Evolutionary conservation across 345 rosid species (phyloP).

Genomic region (Lagerstroemia speciosa): DNA sequence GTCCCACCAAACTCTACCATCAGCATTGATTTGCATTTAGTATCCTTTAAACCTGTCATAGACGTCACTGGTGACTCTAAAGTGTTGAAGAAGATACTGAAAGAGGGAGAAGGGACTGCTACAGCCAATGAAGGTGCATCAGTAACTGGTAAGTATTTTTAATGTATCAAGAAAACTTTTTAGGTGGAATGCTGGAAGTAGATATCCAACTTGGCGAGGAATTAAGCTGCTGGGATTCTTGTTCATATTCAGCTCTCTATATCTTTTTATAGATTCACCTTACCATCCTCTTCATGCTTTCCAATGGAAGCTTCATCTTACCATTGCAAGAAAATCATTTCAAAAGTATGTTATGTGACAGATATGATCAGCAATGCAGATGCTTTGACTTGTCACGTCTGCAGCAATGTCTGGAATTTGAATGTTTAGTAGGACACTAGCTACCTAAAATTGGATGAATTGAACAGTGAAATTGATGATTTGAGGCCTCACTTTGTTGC

Average conservation of each 20-base stretch:
- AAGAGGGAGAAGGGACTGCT: constrained; percentile 39
- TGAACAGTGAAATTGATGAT: background rate
- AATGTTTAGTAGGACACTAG: background rate
- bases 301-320: background rate
- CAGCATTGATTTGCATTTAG: constrained; percentile 35
- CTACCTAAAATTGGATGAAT: background rate
- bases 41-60: constrained; percentile 46
- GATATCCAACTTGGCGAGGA: background rate
- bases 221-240: background rate
- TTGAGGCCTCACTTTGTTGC: background rate
- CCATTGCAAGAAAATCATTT: background rate
- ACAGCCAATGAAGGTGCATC: constrained; percentile 48
- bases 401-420: background rate
- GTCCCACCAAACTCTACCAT: constrained; percentile 38
- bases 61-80: constrained; percentile 47
- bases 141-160: constrained; percentile 36
- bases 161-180: background rate
- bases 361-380: background rate
- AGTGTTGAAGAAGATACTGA: constrained; percentile 52
- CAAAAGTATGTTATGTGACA: background rate
- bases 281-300: background rate
- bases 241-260: background rate
- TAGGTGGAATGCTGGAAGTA: background rate
- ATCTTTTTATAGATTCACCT: background rate
- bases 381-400: background rate